Conservation (phyloP, 140 eudicot species). For the Anethum foeniculum region DNA sequence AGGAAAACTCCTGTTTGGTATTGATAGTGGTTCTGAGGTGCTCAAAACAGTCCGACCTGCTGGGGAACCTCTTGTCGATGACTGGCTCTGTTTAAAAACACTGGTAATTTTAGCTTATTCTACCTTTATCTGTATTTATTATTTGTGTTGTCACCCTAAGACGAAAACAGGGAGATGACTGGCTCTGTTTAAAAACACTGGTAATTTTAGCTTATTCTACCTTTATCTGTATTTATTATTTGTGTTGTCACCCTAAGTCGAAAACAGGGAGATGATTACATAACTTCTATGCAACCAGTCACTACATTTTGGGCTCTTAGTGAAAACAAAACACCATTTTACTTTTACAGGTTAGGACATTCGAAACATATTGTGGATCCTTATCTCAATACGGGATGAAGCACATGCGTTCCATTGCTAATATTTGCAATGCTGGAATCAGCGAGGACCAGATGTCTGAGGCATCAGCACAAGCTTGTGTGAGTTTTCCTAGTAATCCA, state of each 20-base stretch:
- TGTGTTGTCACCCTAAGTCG: neutral
- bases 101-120: conserved; percentile 32
- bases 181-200: conserved; percentile 72
- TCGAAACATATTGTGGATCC: conserved; percentile 75
- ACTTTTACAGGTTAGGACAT: conserved; percentile 60
- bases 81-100: conserved; percentile 81
- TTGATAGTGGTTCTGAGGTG: conserved; percentile 47
- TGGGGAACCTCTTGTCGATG: conserved; percentile 85
- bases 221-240: neutral
- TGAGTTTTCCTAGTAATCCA: conserved; percentile 49
- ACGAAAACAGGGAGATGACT: neutral
- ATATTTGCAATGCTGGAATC: conserved; percentile 71
- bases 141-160: neutral
- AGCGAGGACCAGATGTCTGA: conserved; percentile 54
- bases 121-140: neutral
- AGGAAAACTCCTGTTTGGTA: conserved; percentile 76
- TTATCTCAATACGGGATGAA: conserved; percentile 85
- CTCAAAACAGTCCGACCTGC: conserved; percentile 50
- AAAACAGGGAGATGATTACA: neutral
- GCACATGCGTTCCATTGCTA: conserved; percentile 79
- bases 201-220: conserved; percentile 27
- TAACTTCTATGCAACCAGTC: neutral
- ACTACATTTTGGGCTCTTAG: neutral
- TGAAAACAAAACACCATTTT: neutral
- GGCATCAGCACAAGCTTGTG: conserved; percentile 73